A percentile compares a stretch with the other conserved stretches of the same genome.
phyloP scores from a whole-genome alignment of 2,329 filamentous ascomycete genomes.

The Fusarium sp. region DNA sequence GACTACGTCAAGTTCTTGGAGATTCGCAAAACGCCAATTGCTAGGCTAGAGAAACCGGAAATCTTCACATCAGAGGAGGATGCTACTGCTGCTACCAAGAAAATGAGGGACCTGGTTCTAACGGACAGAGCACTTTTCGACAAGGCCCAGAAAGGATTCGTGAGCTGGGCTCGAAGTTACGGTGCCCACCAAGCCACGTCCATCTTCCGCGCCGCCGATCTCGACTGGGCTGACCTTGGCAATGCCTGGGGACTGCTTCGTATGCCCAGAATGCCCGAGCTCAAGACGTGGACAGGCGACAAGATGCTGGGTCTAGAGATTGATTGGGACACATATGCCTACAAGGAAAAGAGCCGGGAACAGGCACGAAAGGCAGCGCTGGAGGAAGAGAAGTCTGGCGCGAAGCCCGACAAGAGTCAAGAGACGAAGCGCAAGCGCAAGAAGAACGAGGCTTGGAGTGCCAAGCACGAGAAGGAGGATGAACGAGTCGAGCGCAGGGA shows the following conservation, averaged over 20 bases:
- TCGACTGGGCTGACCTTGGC: conserved; percentile 86
- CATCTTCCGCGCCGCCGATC: conserved; percentile 83
- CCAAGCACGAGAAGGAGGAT: conserved; percentile 72
- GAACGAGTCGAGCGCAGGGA: conserved; percentile 69
- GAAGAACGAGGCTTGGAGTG: conserved; percentile 76
- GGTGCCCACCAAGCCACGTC: conserved; percentile 89
- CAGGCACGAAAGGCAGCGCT: conserved; percentile 68
- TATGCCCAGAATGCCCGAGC: conserved; percentile 93
- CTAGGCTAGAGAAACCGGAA: conserved; percentile 64
- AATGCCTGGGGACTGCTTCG: conserved; percentile 86
- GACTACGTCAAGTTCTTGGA: conserved; percentile 90
- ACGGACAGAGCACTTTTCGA: conserved; percentile 73
- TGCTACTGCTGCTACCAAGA: conserved; percentile 64
- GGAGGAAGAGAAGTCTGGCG: conserved; percentile 55
- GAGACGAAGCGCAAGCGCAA: conserved; percentile 65
- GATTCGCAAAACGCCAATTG: conserved; percentile 85
- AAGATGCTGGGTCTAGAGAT: conserved; percentile 68
- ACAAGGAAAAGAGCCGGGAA: conserved; percentile 77
- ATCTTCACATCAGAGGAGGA: conserved; percentile 68
- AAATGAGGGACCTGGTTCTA: conserved; percentile 67
- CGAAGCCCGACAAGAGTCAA: conserved; percentile 51
- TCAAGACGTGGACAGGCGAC: conserved; percentile 77
- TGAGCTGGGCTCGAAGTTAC: conserved; percentile 92
- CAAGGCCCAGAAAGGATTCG: conserved; percentile 89
- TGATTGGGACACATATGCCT: conserved; percentile 73